These are phyloP conservation scores for Hanseniaspora thailandica DNA, from an alignment of 805 yeast species.

Conservation along the genomic window DNA sequence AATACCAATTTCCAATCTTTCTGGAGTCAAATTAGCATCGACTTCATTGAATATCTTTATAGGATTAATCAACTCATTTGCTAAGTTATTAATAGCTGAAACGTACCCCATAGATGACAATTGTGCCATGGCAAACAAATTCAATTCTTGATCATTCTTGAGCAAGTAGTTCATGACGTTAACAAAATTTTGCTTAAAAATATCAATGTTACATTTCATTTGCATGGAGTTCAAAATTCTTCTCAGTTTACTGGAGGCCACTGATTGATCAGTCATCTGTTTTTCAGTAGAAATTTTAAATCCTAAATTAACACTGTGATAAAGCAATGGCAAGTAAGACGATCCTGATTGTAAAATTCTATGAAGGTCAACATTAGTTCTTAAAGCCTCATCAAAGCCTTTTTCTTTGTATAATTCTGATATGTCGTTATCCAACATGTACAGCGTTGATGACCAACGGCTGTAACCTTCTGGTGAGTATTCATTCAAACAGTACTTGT, in stretches of 20 bases:
- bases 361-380: constrained; percentile 1
- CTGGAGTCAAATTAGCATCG: not conserved
- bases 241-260: not conserved
- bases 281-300: not conserved
- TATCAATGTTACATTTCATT: not conserved
- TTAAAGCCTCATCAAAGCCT: not conserved
- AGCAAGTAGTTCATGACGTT: constrained; percentile 9
- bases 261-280: not conserved
- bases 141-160: not conserved
- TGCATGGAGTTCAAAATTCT: not conserved
- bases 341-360: not conserved
- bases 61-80: constrained; percentile 8
- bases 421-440: not conserved
- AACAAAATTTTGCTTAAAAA: constrained; percentile 12
- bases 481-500: not conserved
- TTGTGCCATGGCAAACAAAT: constrained; percentile 10
- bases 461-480: not conserved
- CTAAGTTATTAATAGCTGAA: constrained; percentile 6
- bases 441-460: not conserved
- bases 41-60: not conserved
- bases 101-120: constrained; percentile 9
- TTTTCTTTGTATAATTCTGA: not conserved
- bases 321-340: not conserved
- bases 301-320: not conserved
- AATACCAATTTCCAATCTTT: not conserved